Percentiles rank a stretch among this genome's conserved stretches.
phyloP scores from a whole-genome alignment of 768 basidiomycete species.

The Termitomyces sp. region DNA sequence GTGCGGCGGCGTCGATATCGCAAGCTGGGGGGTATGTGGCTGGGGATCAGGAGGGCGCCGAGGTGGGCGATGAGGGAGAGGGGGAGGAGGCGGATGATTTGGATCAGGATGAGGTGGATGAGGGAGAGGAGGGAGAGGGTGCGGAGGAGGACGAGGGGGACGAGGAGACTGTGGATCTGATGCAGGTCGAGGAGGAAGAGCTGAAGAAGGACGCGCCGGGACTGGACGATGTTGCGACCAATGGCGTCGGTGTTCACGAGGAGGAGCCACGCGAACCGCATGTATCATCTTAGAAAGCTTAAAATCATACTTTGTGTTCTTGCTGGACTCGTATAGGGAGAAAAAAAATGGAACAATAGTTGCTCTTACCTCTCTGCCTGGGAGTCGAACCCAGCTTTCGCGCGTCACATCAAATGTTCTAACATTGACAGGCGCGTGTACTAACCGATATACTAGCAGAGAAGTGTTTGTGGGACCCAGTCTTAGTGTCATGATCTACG shows the following conservation, averaged over 20 bases:
- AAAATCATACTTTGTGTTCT: too few relatives aligned
- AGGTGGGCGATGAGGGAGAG: slow-evolving; percentile 17
- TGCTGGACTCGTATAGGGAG: too few relatives aligned
- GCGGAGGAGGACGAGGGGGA: slow-evolving; percentile 21
- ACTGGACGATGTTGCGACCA: neutral
- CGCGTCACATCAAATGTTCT: neutral
- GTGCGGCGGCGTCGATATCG: slow-evolving; percentile 18
- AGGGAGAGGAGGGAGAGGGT: slow-evolving; percentile 16
- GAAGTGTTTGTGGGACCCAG: too few relatives aligned
- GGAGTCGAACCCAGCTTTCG: slow-evolving; percentile 1
- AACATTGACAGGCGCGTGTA: neutral
- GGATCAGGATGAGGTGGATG: slow-evolving; percentile 23
- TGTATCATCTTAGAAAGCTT: too few relatives aligned
- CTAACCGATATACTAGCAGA: neutral
- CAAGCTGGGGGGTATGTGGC: slow-evolving; percentile 8
- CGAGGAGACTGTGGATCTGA: slow-evolving; percentile 24
- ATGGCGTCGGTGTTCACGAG: too few relatives aligned
- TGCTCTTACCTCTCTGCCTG: neutral
- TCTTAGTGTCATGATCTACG: too few relatives aligned
- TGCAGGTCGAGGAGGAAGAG: slow-evolving; percentile 24
- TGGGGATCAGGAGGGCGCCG: slow-evolving; percentile 12
- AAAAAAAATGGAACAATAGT: too few relatives aligned
- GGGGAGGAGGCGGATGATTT: slow-evolving; percentile 10
- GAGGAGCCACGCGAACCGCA: too few relatives aligned
- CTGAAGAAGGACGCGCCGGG: neutral